Evolutionary conservation across 1,284 basidiomycete species (phyloP).

Genomic region (Phellopilus nigrolimitatus): DNA sequence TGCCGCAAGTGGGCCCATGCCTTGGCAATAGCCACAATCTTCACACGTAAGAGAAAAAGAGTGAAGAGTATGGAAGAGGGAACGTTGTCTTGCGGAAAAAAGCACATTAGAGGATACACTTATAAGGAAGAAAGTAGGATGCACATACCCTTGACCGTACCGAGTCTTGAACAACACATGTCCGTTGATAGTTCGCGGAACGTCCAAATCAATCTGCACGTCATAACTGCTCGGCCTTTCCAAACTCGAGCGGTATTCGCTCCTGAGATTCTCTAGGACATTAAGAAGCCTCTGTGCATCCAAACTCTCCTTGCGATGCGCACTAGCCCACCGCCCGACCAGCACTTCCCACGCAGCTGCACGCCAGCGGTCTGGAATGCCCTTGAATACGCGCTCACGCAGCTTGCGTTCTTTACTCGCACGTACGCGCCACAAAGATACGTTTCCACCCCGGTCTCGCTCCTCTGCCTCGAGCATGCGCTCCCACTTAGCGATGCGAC

Average conservation of each 20-base stretch:
- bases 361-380: constrained; percentile 95
- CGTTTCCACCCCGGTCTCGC: constrained; percentile 74
- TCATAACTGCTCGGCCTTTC: constrained; percentile 85
- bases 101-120: constrained; percentile 17
- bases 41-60: constrained; percentile 82
- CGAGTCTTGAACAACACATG: constrained; percentile 94
- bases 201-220: constrained; percentile 97
- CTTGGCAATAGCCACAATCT: constrained; percentile 96
- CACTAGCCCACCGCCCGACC: constrained; percentile 43
- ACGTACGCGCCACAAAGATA: constrained; percentile 68
- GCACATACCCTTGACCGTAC: constrained; percentile 84
- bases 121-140: constrained; percentile 8
- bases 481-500: constrained; percentile 82
- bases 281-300: constrained; percentile 25
- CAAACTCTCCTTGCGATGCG: constrained; percentile 38
- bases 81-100: constrained; percentile 66
- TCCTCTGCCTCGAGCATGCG: constrained; percentile 73
- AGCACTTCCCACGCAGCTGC: constrained; percentile 88
- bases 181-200: constrained; percentile 93
- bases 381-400: constrained; percentile 83
- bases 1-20: constrained; percentile 97
- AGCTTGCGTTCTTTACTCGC: constrained; percentile 60
- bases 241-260: constrained; percentile 59
- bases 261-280: constrained; percentile 25
- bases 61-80: constrained; percentile 92